Base-by-base conservation (phyloP, 2,329 filamentous ascomycete species). In the Aspergillus pseudonomiae region DNA sequence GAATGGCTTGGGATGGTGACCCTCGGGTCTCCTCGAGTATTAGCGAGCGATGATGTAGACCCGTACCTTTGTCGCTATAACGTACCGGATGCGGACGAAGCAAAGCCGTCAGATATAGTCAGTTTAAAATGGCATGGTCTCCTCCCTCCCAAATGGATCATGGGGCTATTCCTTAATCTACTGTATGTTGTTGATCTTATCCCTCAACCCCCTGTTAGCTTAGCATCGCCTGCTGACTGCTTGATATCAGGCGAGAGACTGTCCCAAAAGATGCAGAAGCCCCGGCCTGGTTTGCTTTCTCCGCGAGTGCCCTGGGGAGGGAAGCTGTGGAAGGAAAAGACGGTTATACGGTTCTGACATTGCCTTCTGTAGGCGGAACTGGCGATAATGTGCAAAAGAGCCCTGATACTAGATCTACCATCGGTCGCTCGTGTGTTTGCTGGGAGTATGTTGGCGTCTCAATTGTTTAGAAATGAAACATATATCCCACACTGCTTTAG, bases 1-100 rank as follows among this genome's bases (percentile, higher is more conserved):
- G 86, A 90, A 76, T 92, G 88, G 88, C 77, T 91, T 24, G 87
- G 81, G 7, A 80, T 88, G 54, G 78, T 90, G 6, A 80, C 82
- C 19, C 72, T 83, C 16, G 67, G 70, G 12, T 82, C 81, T 16
- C 76, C 78, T 16, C 74, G 78, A 21, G 68, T 83, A 4, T 67
- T 67, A 41, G 70, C 67, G 19, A 67, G 73, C 45, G 79, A 82
- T 64, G 66, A 70, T 16, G 73, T 81, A 34, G 81, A 82, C 60
- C 75, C 80, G 10, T 83, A 78, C 64, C 70, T 83, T 28, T 78
- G 78, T 65, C 78, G 80, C 16, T 83, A 82, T 64, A 67, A 66
- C 26, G 74, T 80, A 6, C 78, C 79, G 12, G 70, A 74, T 9
- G 65, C 63, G n/a, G 72, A 75, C 19, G 61, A 71, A 6, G 63